Base-by-base conservation (phyloP, 257 asterid genomes). In the Echium plantagineum region DNA sequence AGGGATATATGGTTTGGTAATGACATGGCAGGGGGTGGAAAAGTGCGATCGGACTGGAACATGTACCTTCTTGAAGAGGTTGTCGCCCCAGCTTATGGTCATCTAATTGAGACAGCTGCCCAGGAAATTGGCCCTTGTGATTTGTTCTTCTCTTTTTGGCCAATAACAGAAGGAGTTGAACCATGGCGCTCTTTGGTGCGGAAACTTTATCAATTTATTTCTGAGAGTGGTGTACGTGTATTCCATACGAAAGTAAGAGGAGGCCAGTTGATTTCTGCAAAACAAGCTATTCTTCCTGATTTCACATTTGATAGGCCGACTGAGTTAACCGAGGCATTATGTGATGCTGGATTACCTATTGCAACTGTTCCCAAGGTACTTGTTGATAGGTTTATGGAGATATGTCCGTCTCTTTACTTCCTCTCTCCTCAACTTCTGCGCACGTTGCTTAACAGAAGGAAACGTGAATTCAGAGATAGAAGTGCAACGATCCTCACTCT, bases 21-120 rank as follows among this genome's bases (percentile, higher is more conserved):
- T 79, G 97, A 90, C 85, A 90, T 90, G 97, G 85, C 90, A 52
- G 97, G 97, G 69, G 97, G 91, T 66, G 97, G 97, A 65, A 90
- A 85, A 80, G 78, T 80, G 65, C 95, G 96, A 52, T 87, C 97
- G 13, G 97, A 90, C 71, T 90, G 97, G 97, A 90, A 90, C 72
- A 74, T 77, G 78, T 79, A 72, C 73, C 95, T 90, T 60, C 94
- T 90, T 66, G 89, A 87, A 82, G 93, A 88, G 71, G 91, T 87
- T 66, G 85, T 78, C 66, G 91, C 96, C 69, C 96, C 97, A 72
- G 95, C 97, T 65, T 90, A 85, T 69, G 95, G 91, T 51, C 94
- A 76, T 75, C 84, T 87, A 68, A 88, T 90, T 54, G 97, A 85
- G 76, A 83, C 80, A 74, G 72, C 83, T 62, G 96, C 91, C 12